Percentiles rank a stretch among this genome's conserved stretches.
phyloP scores from a whole-genome alignment of 108 stramenopile species.

The Asterionellopsis glacialis region DNA sequence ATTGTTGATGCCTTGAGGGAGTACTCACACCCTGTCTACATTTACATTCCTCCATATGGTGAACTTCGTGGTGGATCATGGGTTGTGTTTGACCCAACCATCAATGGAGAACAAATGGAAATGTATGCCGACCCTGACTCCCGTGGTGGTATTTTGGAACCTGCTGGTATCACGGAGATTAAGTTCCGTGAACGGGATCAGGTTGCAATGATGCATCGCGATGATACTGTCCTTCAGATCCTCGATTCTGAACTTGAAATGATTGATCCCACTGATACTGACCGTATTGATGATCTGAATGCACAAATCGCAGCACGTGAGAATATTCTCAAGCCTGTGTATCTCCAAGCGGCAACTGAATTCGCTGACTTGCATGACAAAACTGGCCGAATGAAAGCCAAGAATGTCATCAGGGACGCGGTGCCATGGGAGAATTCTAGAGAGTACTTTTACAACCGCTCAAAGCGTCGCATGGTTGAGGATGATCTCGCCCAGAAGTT shows the following conservation, averaged over 20 bases:
- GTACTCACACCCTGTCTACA: constrained; percentile 95
- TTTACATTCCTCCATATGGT: constrained; percentile 96
- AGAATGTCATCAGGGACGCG: constrained; percentile 92
- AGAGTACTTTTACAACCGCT: constrained; percentile 93
- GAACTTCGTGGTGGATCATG: constrained; percentile 98
- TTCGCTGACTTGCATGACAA: constrained; percentile 98
- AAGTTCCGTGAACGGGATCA: constrained; percentile 93
- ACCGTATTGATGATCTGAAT: constrained; percentile 9
- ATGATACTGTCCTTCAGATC: constrained; percentile 80
- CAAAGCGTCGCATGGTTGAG: constrained; percentile 90
- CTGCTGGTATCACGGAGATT: constrained; percentile 97
- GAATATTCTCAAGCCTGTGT: constrained; percentile 87
- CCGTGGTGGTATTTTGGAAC: constrained; percentile 97
- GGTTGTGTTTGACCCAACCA: constrained; percentile 98
- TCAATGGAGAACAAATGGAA: constrained; percentile 96
- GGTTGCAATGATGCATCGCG: constrained; percentile 83
- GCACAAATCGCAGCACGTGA: constrained; percentile 89
- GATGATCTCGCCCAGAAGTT: constrained; percentile 73
- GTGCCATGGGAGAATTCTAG: constrained; percentile 90
- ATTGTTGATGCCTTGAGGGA: constrained; percentile 97
- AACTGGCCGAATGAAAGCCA: constrained; percentile 98
- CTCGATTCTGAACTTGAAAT: constrained; percentile 84
- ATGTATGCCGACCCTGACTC: constrained; percentile 98
- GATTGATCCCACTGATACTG: constrained; percentile 22
- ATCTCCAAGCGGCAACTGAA: constrained; percentile 94